Base-by-base conservation (phyloP, 2,329 filamentous ascomycete genomes). In the Akanthomyces lecanii region DNA sequence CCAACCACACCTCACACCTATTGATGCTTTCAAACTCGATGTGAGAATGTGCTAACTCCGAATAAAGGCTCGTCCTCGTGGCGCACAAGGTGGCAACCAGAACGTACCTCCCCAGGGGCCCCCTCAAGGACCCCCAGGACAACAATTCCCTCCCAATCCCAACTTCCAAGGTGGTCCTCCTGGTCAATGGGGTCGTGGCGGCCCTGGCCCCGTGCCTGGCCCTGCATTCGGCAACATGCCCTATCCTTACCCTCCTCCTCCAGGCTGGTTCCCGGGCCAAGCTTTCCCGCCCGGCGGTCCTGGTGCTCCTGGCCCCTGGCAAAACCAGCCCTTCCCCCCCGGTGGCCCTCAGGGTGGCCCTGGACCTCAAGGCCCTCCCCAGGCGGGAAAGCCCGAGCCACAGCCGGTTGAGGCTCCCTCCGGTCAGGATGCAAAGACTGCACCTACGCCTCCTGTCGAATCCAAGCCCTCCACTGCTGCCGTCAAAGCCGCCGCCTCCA, bases 241-340 rank as follows among this genome's bases (percentile, higher is more conserved):
- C 28, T 63, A 63, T 1, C 53, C 63, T 8, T 96, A 92, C 73
- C 90, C 89, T 66, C 88, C 87, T 18, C 90, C 87, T 53, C 85
- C 86, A 28, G 89, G 89, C 62, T 96, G 91, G 90, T 94, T 88
- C 72, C 89, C 89, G 67, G 89, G 88, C 7, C 90, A 91, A 75
- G 88, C 87, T 30, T 95, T 92, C 68, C 89, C 87, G 40, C 87
- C 84, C 66, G 80, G 69, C 21, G 70, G 68, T 47, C 70, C 65
- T 44, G 63, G 58, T 36, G 52, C 86, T 6, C 85, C 84, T 23
- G 86, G 84, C 55, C 79, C 78, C 28, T 82, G 77, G 78, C 78
- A 76, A 69, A 78, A 77, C 68, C 81, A 76, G 65, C 84, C 81
- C 42, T 89, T 87, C 69, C 87, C 85, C 57, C 84, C 83, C 42